Conservation (phyloP, 2,329 filamentous ascomycete genomes). For the Aspergillus tanneri region DNA sequence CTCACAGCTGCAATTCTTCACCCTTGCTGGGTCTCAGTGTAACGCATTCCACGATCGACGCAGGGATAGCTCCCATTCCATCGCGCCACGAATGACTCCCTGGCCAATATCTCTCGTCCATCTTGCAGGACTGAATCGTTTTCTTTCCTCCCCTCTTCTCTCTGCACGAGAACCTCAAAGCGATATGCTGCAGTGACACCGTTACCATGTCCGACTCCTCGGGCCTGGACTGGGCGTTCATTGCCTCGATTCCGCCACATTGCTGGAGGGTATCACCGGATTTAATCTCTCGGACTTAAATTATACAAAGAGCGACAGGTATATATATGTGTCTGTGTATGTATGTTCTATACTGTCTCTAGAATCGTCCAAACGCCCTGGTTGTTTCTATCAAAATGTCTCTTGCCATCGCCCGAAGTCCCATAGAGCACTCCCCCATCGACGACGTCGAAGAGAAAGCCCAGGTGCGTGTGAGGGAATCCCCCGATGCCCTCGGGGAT, state of each 20-base stretch:
- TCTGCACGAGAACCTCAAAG: background rate
- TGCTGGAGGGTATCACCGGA: constrained; percentile 1
- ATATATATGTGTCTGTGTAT: too few species aligned
- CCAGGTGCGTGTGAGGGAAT: constrained; percentile 2
- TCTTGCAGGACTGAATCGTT: too few species aligned
- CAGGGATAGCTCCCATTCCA: background rate
- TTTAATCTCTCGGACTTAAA: too few species aligned
- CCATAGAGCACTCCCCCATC: constrained; percentile 4
- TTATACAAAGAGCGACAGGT: too few species aligned
- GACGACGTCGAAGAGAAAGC: constrained; percentile 14
- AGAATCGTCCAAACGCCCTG: background rate
- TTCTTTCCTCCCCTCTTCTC: too few species aligned
- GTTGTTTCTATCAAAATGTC: constrained; percentile 7
- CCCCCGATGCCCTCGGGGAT: constrained; percentile 14
- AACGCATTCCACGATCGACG: background rate
- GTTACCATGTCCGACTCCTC: background rate
- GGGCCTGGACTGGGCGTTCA: background rate
- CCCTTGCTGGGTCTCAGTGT: background rate
- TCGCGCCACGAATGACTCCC: background rate
- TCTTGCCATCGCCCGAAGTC: constrained; percentile 14
- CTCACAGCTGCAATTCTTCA: too few species aligned
- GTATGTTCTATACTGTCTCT: too few species aligned
- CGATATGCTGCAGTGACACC: background rate
- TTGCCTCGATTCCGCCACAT: background rate
- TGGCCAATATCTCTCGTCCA: too few species aligned